Evolutionary conservation across 2,329 filamentous ascomycete species (phyloP).

Genomic region (Colletotrichum camelliae): DNA sequence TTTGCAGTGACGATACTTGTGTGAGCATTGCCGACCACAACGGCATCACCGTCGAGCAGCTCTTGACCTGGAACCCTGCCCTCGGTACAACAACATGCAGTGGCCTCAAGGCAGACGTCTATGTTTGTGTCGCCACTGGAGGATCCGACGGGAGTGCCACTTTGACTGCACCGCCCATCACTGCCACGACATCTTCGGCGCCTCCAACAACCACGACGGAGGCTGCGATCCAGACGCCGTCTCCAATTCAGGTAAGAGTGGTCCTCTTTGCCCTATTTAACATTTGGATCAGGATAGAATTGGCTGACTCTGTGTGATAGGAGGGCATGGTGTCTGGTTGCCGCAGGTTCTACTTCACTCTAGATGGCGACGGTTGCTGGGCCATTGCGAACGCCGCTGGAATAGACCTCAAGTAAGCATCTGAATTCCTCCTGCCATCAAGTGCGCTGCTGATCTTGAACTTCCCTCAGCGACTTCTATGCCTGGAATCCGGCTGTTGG

Average conservation of each 20-base stretch:
- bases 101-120: background rate
- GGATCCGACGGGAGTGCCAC: background rate
- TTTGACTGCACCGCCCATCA: background rate
- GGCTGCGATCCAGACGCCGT: background rate
- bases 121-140: background rate
- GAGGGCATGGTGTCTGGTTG: background rate
- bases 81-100: background rate
- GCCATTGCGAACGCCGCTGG: background rate
- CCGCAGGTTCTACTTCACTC: background rate
- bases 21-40: background rate
- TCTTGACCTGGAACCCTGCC: background rate
- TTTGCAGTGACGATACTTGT: background rate
- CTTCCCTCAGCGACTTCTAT: background rate
- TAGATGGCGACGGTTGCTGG: constrained; percentile 9
- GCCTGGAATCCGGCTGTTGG: background rate
- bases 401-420: background rate
- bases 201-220: background rate
- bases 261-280: background rate
- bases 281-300: rapidly evolving
- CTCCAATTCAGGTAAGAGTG: background rate
- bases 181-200: background rate
- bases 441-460: background rate
- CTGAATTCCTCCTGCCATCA: background rate
- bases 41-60: background rate
- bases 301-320: background rate